Conservation (phyloP, 2,329 filamentous ascomycete species). For the Exophiala xenobiotica region DNA sequence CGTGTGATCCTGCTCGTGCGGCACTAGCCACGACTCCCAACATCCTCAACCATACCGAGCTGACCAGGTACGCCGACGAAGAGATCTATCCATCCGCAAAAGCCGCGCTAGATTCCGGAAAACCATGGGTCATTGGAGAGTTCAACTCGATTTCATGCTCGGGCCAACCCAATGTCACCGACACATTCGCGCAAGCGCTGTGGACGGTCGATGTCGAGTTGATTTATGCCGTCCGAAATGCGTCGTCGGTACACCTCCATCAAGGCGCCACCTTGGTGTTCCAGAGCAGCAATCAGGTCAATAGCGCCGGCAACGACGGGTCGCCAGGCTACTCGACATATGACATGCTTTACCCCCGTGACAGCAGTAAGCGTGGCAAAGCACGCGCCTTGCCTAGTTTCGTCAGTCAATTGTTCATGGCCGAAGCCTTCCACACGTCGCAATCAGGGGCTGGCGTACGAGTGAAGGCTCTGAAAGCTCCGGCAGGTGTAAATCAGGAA, state of each 20-base stretch:
- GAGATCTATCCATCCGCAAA: neutral
- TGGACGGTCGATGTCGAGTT: neutral
- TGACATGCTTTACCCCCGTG: neutral
- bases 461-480: neutral
- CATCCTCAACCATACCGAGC: constrained; percentile 1
- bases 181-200: neutral
- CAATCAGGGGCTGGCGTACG: neutral
- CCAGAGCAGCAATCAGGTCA: neutral
- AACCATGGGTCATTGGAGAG: neutral
- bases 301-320: neutral
- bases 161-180: neutral
- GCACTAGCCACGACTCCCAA: neutral
- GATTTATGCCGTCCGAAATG: neutral
- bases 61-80: neutral
- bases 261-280: neutral
- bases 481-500: neutral
- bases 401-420: constrained; percentile 1
- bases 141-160: neutral
- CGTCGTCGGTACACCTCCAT: neutral
- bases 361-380: neutral
- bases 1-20: neutral
- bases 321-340: neutral
- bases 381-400: neutral
- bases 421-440: neutral
- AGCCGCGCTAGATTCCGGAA: neutral